A percentile compares a stretch with the other conserved stretches of the same genome.
phyloP scores from a whole-genome alignment of 2,329 filamentous ascomycete species.

The Sporothrix pseudoabietina region DNA sequence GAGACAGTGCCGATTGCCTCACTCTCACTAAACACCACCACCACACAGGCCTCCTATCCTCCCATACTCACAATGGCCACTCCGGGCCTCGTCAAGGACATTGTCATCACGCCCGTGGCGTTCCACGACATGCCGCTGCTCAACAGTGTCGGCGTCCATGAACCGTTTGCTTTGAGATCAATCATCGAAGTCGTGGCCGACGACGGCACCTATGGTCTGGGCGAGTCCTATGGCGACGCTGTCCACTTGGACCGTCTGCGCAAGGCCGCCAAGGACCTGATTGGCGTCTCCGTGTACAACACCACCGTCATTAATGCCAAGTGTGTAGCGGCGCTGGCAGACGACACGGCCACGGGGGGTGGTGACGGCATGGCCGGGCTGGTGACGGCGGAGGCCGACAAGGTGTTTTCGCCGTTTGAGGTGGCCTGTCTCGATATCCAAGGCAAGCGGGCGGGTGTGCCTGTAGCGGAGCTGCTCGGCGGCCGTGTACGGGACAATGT shows the following conservation, averaged over 20 bases:
- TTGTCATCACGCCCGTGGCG: constrained; percentile 48
- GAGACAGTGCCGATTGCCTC: background rate
- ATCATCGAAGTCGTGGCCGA: constrained; percentile 46
- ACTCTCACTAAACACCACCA: background rate
- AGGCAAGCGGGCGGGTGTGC: constrained; percentile 45
- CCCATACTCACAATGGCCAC: background rate
- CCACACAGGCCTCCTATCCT: background rate
- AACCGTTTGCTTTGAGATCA: constrained; percentile 48
- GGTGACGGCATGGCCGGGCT: constrained; percentile 37
- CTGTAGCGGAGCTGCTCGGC: constrained; percentile 46
- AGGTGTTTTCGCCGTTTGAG: constrained; percentile 49
- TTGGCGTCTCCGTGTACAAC: background rate
- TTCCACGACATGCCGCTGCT: constrained; percentile 51
- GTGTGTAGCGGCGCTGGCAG: background rate
- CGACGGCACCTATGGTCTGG: background rate
- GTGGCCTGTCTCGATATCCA: constrained; percentile 49
- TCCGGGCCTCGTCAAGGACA: constrained; percentile 42
- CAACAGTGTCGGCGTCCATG: constrained; percentile 49
- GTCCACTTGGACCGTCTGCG: background rate
- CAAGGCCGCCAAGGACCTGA: background rate
- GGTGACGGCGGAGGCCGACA: constrained; percentile 48
- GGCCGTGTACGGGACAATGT: constrained; percentile 46
- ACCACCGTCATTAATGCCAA: background rate
- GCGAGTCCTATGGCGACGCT: background rate
- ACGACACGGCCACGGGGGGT: background rate